Percentiles rank a stretch among this genome's conserved stretches.
phyloP scores from a whole-genome alignment of 2,329 filamentous ascomycete species.

The Penicillium sumatraense region DNA sequence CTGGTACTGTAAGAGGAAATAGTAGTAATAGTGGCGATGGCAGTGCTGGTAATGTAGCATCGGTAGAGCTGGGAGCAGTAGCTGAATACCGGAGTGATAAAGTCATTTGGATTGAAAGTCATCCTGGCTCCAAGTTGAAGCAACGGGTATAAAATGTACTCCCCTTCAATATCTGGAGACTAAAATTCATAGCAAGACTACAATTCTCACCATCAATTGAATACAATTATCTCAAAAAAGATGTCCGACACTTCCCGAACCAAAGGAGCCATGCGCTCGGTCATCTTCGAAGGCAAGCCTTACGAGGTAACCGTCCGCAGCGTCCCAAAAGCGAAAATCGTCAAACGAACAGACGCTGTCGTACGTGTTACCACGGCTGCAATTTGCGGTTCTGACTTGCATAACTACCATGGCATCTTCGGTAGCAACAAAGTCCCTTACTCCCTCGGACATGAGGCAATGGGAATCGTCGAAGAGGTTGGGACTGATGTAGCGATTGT shows the following conservation, averaged over 20 bases:
- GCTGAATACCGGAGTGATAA: no score
- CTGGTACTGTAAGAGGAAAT: no score
- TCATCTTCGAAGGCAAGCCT: slow-evolving; percentile 32
- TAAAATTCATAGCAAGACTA: no score
- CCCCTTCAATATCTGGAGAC: no score
- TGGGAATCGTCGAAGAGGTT: slow-evolving; percentile 25
- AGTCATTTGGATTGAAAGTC: no score
- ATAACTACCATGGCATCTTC: slow-evolving; percentile 37
- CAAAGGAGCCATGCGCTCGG: slow-evolving; percentile 33
- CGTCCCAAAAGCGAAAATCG: slow-evolving; percentile 24
- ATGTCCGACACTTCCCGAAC: not conserved
- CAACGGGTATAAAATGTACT: no score
- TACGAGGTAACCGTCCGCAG: slow-evolving; percentile 30
- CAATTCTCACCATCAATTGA: not conserved
- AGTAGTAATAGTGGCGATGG: no score
- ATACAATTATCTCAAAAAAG: no score
- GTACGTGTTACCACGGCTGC: slow-evolving; percentile 40
- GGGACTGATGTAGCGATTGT: slow-evolving; percentile 19
- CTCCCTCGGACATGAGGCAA: slow-evolving; percentile 24
- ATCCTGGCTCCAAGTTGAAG: no score
- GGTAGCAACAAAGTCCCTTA: slow-evolving; percentile 26
- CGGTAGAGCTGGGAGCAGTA: no score
- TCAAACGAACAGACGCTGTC: slow-evolving; percentile 38
- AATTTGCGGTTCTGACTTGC: slow-evolving; percentile 44
- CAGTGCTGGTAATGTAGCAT: no score